Base-by-base conservation (phyloP, 805 yeast genomes). In the Candida rishiriensis region DNA sequence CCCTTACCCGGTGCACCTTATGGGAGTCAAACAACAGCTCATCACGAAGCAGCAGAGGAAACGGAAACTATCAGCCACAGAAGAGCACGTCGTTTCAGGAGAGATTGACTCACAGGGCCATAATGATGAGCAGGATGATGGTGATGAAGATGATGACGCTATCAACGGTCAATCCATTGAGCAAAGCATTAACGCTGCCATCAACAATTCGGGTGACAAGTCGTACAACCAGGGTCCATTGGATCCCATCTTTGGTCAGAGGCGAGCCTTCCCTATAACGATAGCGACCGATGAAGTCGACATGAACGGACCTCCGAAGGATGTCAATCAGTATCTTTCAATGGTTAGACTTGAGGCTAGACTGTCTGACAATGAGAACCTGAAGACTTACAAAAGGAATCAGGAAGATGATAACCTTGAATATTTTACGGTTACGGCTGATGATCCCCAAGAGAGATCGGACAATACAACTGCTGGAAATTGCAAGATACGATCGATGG, bases 241-340 rank as follows among this genome's bases (percentile, higher is more conserved):
- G n/a, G 70, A 66, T 44, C 64, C 66, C 3, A 36, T 56, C 12
- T 65, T 64, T 51, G 70, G 70, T 0, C 70, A 66, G 44, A 39
- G 65, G 33, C 43, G 65, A 33, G 70, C 68, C 13, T 66, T 66
- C 31, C 70, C 70, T 0, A 42, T 66, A 10, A 34, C 42, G 1
- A 42, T 65, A 10, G 56, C 54, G 39, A 35, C 54, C 12, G 39
- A 28, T 1, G 26, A 39, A 3, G 44, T 54, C 4, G 59, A 62
- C 39, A 38, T 47, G 4, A 29, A 28, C 2, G 41, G 45, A 26
- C 28, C 40, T 1, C 63, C 65, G 2, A 31, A 43, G 10, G 59
- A 52, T 37, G 71, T 60, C 2, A 46, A 56, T 16, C 56, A 61
- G 32, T 67, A 67, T 47, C 44, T 67, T 30, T 64, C 66, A 1